Conservation (phyloP, 139 green algal genomes). For the Dunaliella primolecta region DNA sequence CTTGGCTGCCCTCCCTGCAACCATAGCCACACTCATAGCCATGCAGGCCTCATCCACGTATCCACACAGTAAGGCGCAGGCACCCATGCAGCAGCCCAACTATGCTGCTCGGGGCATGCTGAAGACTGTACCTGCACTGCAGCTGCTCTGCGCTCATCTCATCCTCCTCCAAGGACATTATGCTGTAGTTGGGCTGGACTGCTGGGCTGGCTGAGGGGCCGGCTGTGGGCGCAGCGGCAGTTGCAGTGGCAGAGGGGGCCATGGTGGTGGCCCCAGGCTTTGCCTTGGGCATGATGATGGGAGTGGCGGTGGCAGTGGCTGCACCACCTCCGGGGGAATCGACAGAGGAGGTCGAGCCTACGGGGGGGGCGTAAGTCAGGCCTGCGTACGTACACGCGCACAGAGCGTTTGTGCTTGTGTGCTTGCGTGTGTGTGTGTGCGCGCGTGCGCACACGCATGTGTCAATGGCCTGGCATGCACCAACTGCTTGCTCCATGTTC, state of each 20-base stretch:
- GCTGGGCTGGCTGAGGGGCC: neutral
- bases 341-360: neutral
- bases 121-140: conserved; percentile 66
- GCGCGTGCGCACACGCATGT: neutral
- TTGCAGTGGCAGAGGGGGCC: neutral
- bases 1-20: no score
- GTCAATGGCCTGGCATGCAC: no score
- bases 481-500: no score
- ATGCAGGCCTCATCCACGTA: no score
- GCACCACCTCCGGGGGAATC: neutral
- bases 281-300: neutral
- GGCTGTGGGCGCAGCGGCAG: neutral
- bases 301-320: neutral
- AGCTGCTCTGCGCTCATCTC: conserved; percentile 64
- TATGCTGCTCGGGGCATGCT: no score
- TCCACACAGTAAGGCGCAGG: no score
- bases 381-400: neutral
- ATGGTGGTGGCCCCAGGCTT: neutral
- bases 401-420: neutral
- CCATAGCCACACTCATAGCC: no score
- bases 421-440: neutral
- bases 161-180: conserved; percentile 76
- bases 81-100: no score
- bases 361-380: conserved; percentile 23
- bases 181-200: conserved; percentile 8